phyloP scores from a whole-genome alignment of 192 early-diverging fungal species.

The Backusella parvicylindrica region DNA sequence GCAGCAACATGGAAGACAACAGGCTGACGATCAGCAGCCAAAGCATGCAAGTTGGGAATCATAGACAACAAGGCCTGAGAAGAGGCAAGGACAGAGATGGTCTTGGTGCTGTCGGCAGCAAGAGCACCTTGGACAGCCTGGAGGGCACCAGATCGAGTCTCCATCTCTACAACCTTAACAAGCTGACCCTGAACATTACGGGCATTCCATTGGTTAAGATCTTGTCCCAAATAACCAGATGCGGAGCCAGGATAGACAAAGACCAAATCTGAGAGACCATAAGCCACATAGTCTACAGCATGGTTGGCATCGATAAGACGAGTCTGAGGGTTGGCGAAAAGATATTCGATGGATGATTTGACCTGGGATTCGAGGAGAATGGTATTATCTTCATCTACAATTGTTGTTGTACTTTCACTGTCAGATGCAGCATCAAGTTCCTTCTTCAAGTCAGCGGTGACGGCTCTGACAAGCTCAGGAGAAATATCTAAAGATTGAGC shows the following conservation, averaged over 20 bases:
- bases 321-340: conserved; percentile 24
- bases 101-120: conserved; percentile 33
- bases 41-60: conserved; percentile 78
- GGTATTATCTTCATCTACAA: conserved; percentile 28
- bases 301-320: conserved; percentile 54
- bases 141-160: conserved; percentile 76
- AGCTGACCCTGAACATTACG: conserved; percentile 67
- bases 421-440: conserved; percentile 13
- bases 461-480: conserved; percentile 12
- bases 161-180: conserved; percentile 71
- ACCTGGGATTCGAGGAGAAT: conserved; percentile 16
- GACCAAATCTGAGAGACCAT: conserved; percentile 72
- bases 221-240: conserved; percentile 60
- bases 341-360: conserved; percentile 12
- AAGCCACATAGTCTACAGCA: conserved; percentile 72
- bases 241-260: conserved; percentile 81
- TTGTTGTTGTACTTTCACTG: conserved; percentile 27
- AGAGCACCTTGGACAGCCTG: conserved; percentile 77
- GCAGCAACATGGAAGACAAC: conserved; percentile 84
- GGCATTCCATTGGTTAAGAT: conserved; percentile 62
- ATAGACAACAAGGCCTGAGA: conserved; percentile 75
- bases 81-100: conserved; percentile 59
- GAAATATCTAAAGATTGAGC: background rate
- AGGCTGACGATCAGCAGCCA: conserved; percentile 56
- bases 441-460: background rate